Percentiles rank a stretch among this genome's conserved stretches.
phyloP scores from a whole-genome alignment of 305 asterid species.

The Fraxinus angustifolia region DNA sequence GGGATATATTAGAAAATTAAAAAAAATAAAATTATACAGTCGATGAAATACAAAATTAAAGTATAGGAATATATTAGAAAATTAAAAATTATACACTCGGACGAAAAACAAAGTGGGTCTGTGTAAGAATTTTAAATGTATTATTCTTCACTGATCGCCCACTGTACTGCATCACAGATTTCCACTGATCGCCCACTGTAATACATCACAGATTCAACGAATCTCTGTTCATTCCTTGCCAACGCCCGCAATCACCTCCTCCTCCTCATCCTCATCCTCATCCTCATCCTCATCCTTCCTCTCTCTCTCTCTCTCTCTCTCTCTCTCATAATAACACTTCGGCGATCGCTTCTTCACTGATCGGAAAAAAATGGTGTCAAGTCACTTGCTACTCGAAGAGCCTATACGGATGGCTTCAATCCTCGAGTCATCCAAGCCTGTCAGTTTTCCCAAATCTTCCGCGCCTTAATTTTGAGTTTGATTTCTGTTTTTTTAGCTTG shows the following conservation, averaged over 20 bases:
- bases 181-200: background rate
- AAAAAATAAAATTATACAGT: too few relatives aligned
- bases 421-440: slow-evolving; percentile 72
- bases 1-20: background rate
- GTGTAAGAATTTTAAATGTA: too few relatives aligned
- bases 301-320: too few relatives aligned
- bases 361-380: slow-evolving; percentile 45
- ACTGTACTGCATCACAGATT: too few relatives aligned
- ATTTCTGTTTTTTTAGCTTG: background rate
- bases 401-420: slow-evolving; percentile 68
- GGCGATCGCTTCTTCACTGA: background rate
- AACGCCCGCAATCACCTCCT: background rate
- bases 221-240: background rate
- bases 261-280: too few relatives aligned
- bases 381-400: slow-evolving; percentile 65
- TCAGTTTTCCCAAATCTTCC: slow-evolving; percentile 12
- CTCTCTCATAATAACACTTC: background rate
- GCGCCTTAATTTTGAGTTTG: background rate
- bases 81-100: too few relatives aligned
- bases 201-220: background rate
- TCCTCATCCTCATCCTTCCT: too few relatives aligned
- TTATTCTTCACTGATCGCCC: too few relatives aligned
- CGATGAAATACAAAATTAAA: too few relatives aligned
- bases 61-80: too few relatives aligned
- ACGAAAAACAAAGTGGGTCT: too few relatives aligned